Conservation (phyloP, 2,329 filamentous ascomycete genomes). For the Lecanicillium sp. region DNA sequence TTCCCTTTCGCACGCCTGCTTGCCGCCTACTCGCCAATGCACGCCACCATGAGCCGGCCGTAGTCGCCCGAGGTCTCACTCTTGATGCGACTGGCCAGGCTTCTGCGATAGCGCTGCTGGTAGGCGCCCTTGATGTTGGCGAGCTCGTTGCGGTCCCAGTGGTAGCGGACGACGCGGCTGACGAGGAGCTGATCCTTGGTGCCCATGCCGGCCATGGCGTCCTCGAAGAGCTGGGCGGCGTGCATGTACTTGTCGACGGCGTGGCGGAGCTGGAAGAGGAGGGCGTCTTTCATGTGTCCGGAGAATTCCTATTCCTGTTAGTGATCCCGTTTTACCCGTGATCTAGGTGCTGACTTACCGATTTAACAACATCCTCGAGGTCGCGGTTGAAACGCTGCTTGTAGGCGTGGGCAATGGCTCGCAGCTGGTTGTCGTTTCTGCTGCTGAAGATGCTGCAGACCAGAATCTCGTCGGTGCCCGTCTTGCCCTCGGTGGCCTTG, state of each 20-base stretch:
- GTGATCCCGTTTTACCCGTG: conserved; percentile 8
- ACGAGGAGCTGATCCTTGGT: conserved; percentile 81
- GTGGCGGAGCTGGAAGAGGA: conserved; percentile 71
- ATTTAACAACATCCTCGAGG: conserved; percentile 68
- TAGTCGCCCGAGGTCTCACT: conserved; percentile 86
- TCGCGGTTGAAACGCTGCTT: conserved; percentile 62
- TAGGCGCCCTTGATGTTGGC: conserved; percentile 75
- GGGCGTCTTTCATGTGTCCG: conserved; percentile 84
- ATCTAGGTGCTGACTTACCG: conserved; percentile 36
- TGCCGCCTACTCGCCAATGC: conserved; percentile 39
- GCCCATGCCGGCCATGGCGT: conserved; percentile 77
- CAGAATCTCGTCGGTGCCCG: conserved; percentile 66
- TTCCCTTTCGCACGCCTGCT: not conserved
- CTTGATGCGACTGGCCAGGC: conserved; percentile 63
- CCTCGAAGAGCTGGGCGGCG: conserved; percentile 77
- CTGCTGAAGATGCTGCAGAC: conserved; percentile 74
- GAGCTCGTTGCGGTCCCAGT: conserved; percentile 76
- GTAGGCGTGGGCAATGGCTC: conserved; percentile 73
- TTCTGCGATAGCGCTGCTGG: conserved; percentile 60
- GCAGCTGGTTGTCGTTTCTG: conserved; percentile 75
- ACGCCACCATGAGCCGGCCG: conserved; percentile 68
- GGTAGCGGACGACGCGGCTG: conserved; percentile 67
- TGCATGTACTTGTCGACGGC: conserved; percentile 78
- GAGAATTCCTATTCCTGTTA: conserved; percentile 59
- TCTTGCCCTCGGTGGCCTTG: conserved; percentile 65